Conservation (phyloP, 2,329 filamentous ascomycete genomes). For the Corinectria fuckeliana region DNA sequence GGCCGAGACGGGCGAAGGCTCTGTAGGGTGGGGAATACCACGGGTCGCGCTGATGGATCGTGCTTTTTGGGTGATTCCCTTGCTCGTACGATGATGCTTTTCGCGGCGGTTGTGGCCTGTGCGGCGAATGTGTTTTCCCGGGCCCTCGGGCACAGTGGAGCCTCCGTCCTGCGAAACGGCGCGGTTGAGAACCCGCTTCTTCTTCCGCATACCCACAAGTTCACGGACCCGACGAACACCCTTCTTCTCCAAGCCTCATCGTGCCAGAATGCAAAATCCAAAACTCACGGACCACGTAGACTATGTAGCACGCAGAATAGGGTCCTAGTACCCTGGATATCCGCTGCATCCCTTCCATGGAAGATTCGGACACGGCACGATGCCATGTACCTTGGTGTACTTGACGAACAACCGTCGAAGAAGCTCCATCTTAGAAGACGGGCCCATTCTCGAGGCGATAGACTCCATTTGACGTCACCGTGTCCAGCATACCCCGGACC, state of each 20-base stretch:
- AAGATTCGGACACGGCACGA: neutral
- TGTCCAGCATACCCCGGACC: constrained; percentile 8
- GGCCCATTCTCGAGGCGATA: constrained; percentile 1
- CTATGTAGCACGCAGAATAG: no score
- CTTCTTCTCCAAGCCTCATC: constrained; percentile 15
- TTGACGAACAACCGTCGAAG: neutral
- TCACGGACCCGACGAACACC: constrained; percentile 9
- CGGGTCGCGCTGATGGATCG: neutral
- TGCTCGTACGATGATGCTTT: no score
- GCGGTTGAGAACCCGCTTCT: neutral
- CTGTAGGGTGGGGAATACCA: neutral
- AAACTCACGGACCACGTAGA: constrained; percentile 10
- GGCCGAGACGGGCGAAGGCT: neutral
- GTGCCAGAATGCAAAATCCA: neutral
- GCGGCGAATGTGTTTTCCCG: constrained; percentile 21
- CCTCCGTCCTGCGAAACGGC: no score
- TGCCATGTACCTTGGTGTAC: constrained; percentile 9
- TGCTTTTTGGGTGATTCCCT: neutral
- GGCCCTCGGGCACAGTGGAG: constrained; percentile 3
- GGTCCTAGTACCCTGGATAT: neutral
- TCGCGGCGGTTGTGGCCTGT: constrained; percentile 14
- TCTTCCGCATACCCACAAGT: constrained; percentile 4
- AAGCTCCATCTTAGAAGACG: neutral
- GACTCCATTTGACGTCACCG: neutral
- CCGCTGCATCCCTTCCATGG: constrained; percentile 7